Evolutionary conservation across 2,329 filamentous ascomycete species (phyloP).

Genomic region (Scedosporium dehoogii): DNA sequence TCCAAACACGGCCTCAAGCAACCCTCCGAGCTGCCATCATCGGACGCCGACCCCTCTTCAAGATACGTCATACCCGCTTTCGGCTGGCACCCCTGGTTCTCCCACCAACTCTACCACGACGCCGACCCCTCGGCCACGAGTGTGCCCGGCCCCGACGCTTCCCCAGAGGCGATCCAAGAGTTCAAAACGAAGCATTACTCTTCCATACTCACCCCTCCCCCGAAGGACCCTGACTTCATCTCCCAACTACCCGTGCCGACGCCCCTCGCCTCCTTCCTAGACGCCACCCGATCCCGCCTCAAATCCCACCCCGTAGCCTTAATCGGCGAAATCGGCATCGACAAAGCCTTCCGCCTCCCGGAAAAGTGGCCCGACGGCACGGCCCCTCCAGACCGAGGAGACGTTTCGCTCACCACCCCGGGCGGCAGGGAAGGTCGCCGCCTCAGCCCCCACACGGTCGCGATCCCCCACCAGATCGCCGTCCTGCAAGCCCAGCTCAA

Average conservation of each 20-base stretch:
- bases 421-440: slow-evolving; percentile 61
- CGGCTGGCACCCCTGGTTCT: slow-evolving; percentile 85
- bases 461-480: slow-evolving; percentile 56
- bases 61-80: slow-evolving; percentile 54
- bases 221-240: slow-evolving; percentile 31
- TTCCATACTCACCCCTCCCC: slow-evolving; percentile 51
- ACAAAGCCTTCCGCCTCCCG: slow-evolving; percentile 68
- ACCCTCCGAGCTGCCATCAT: neutral
- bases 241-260: slow-evolving; percentile 47
- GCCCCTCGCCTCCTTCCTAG: slow-evolving; percentile 48
- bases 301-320: slow-evolving; percentile 51
- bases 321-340: slow-evolving; percentile 68
- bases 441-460: slow-evolving; percentile 58
- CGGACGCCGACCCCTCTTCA: neutral
- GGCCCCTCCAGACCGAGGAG: slow-evolving; percentile 13
- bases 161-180: slow-evolving; percentile 25
- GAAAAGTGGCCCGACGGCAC: slow-evolving; percentile 36
- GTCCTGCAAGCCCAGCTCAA: slow-evolving; percentile 59
- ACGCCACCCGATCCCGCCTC: slow-evolving; percentile 45
- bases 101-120: slow-evolving; percentile 64
- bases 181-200: slow-evolving; percentile 52
- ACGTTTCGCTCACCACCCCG: slow-evolving; percentile 41
- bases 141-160: neutral
- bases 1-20: slow-evolving; percentile 37
- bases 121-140: slow-evolving; percentile 8